phyloP scores from a whole-genome alignment of 148 eudicot species.

The Rhododendron ovatum region DNA sequence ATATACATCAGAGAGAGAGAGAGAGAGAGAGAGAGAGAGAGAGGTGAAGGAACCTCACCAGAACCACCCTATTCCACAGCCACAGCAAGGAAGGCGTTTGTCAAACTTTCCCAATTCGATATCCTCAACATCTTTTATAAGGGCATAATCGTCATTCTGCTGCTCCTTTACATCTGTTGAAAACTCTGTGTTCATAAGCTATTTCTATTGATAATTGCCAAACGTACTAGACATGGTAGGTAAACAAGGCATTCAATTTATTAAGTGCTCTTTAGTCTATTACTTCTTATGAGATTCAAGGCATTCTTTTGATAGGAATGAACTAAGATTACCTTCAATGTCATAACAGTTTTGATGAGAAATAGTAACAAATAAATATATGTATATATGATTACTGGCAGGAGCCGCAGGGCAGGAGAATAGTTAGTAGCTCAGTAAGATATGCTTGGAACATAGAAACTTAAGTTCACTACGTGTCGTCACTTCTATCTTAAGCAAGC shows the following conservation, averaged over 20 bases:
- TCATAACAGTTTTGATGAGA: background rate
- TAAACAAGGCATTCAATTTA: background rate
- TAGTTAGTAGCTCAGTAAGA: background rate
- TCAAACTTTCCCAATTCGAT: constrained; percentile 46
- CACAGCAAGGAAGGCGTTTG: constrained; percentile 60
- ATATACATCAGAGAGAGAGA: background rate
- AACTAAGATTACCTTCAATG: background rate
- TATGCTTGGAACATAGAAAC: background rate
- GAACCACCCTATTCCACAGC: constrained; percentile 73
- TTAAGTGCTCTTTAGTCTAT: background rate
- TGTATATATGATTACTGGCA: background rate
- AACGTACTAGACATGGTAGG: background rate
- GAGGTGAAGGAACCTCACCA: constrained; percentile 31
- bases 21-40: background rate
- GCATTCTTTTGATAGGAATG: background rate
- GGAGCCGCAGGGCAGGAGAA: background rate
- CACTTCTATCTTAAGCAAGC: background rate
- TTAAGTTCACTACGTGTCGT: background rate
- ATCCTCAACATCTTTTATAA: constrained; percentile 28
- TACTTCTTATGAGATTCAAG: background rate
- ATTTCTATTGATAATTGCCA: background rate
- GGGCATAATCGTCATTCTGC: constrained; percentile 25
- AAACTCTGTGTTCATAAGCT: constrained; percentile 11
- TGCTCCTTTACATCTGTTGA: constrained; percentile 23
- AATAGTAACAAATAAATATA: background rate